These are phyloP conservation scores for Chrysoporthe cubensis DNA, from an alignment of 2,329 filamentous ascomycete species.

Conservation along the genomic window DNA sequence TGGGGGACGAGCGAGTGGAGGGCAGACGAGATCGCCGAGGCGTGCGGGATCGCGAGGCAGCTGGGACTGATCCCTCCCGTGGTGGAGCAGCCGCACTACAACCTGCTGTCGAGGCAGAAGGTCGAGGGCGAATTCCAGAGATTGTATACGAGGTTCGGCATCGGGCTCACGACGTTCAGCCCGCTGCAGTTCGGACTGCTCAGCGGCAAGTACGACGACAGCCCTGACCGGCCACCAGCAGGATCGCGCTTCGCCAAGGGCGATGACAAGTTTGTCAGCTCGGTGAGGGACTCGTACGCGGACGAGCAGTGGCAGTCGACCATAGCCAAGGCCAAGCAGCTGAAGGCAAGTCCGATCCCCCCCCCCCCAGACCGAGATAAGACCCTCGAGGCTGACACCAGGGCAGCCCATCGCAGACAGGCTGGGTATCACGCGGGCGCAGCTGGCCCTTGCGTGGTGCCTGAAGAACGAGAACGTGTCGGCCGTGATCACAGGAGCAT, in stretches of 20 bases:
- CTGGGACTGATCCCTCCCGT: slow-evolving; percentile 65
- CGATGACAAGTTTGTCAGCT: slow-evolving; percentile 60
- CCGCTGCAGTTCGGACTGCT: slow-evolving; percentile 61
- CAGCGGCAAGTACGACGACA: slow-evolving; percentile 68
- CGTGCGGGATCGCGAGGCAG: slow-evolving; percentile 62
- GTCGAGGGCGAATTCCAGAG: slow-evolving; percentile 67
- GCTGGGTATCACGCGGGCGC: slow-evolving; percentile 61
- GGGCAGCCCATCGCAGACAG: slow-evolving; percentile 67
- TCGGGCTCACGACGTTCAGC: slow-evolving; percentile 64
- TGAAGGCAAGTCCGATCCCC: slow-evolving; percentile 37
- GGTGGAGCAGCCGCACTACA: slow-evolving; percentile 72
- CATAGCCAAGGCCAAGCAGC: slow-evolving; percentile 60
- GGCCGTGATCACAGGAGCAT: slow-evolving; percentile 66
- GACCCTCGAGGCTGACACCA: slow-evolving; percentile 35
- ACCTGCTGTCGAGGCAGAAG: slow-evolving; percentile 62
- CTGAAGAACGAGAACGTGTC: slow-evolving; percentile 65
- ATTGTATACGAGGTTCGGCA: slow-evolving; percentile 61
- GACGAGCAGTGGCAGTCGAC: slow-evolving; percentile 56
- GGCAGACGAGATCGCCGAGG: slow-evolving; percentile 69
- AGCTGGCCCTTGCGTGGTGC: slow-evolving; percentile 66
- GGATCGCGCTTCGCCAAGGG: slow-evolving; percentile 63
- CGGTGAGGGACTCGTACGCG: slow-evolving; percentile 57
- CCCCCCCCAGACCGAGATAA: neutral
- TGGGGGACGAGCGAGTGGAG: slow-evolving; percentile 75
- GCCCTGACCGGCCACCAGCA: slow-evolving; percentile 64